Evolutionary conservation across 2,329 filamentous ascomycete genomes (phyloP).

Genomic region (Rhinocladiella mackenziei): DNA sequence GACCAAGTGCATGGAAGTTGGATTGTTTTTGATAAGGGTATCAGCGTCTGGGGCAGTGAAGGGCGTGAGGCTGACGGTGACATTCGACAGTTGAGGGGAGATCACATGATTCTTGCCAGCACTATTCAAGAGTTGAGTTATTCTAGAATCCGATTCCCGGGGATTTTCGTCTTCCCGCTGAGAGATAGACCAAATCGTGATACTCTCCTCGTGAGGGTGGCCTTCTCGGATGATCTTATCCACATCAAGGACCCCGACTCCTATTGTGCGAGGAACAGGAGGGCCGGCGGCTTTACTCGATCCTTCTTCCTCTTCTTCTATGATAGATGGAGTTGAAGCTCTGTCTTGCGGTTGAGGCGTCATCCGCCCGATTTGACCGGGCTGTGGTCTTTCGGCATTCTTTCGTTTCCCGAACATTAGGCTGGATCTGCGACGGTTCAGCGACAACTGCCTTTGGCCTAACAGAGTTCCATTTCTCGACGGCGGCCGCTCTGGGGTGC

Average conservation of each 20-base stretch:
- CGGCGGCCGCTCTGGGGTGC: constrained; percentile 18
- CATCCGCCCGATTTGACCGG: constrained; percentile 32
- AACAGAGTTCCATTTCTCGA: constrained; percentile 28
- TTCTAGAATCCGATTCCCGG: constrained; percentile 26
- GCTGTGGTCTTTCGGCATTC: constrained; percentile 26
- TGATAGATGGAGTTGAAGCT: constrained; percentile 18
- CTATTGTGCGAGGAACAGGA: constrained; percentile 46
- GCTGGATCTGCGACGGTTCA: constrained; percentile 40
- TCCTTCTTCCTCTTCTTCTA: constrained; percentile 24
- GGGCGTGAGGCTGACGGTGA: constrained; percentile 74
- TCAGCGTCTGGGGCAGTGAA: constrained; percentile 78
- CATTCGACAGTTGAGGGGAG: constrained; percentile 66
- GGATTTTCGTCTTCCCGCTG: constrained; percentile 53
- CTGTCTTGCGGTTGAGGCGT: constrained; percentile 17
- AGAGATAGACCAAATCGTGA: constrained; percentile 67
- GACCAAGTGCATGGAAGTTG: constrained; percentile 79
- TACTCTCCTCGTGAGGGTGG: constrained; percentile 64
- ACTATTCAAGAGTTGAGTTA: constrained; percentile 70
- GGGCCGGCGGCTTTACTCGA: constrained; percentile 19
- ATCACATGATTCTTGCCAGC: constrained; percentile 70
- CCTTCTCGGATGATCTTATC: constrained; percentile 68
- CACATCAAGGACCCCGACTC: constrained; percentile 72
- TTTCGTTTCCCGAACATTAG: constrained; percentile 38
- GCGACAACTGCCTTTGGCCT: constrained; percentile 22
- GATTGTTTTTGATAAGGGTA: constrained; percentile 75